phyloP scores from a whole-genome alignment of 352 stramenopile genomes.

The Phytopythium litorale region DNA sequence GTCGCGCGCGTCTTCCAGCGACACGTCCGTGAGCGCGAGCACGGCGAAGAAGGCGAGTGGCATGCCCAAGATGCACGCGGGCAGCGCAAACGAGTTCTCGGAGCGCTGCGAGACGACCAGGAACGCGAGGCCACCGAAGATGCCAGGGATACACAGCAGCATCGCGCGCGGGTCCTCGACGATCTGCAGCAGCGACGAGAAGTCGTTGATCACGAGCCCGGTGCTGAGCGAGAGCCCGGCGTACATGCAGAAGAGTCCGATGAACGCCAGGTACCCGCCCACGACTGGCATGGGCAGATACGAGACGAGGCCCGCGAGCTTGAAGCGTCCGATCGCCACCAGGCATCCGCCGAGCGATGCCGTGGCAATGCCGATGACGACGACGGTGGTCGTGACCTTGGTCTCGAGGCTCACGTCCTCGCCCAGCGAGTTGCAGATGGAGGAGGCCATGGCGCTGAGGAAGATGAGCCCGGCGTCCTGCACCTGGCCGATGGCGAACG shows the following conservation, averaged over 20 bases:
- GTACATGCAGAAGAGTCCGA: slow-evolving; percentile 95
- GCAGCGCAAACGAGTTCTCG: slow-evolving; percentile 70
- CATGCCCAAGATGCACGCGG: slow-evolving; percentile 84
- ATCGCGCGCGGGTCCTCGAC: slow-evolving; percentile 53
- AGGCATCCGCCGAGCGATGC: slow-evolving; percentile 90
- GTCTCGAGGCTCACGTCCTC: slow-evolving; percentile 55
- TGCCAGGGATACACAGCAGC: slow-evolving; percentile 80
- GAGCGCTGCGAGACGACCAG: slow-evolving; percentile 81
- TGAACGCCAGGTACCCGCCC: slow-evolving; percentile 97
- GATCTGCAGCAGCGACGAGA: slow-evolving; percentile 77
- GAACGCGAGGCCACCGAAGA: slow-evolving; percentile 80
- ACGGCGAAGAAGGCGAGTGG: slow-evolving; percentile 89
- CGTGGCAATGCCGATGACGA: slow-evolving; percentile 91
- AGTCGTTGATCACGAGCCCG: slow-evolving; percentile 86
- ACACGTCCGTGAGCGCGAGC: slow-evolving; percentile 71
- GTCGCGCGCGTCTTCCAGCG: slow-evolving; percentile 88
- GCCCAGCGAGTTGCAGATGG: slow-evolving; percentile 78
- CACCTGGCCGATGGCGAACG: slow-evolving; percentile 97
- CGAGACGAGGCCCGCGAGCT: slow-evolving; percentile 93
- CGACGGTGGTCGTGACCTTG: slow-evolving; percentile 92
- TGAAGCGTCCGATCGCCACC: slow-evolving; percentile 93
- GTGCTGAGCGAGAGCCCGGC: slow-evolving; percentile 91
- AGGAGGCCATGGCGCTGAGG: slow-evolving; percentile 92
- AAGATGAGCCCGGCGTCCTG: slow-evolving; percentile 99
- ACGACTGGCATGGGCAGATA: slow-evolving; percentile 97